These are phyloP conservation scores for Lactifluus volemus DNA, from an alignment of 768 basidiomycete species.

Conservation along the genomic window DNA sequence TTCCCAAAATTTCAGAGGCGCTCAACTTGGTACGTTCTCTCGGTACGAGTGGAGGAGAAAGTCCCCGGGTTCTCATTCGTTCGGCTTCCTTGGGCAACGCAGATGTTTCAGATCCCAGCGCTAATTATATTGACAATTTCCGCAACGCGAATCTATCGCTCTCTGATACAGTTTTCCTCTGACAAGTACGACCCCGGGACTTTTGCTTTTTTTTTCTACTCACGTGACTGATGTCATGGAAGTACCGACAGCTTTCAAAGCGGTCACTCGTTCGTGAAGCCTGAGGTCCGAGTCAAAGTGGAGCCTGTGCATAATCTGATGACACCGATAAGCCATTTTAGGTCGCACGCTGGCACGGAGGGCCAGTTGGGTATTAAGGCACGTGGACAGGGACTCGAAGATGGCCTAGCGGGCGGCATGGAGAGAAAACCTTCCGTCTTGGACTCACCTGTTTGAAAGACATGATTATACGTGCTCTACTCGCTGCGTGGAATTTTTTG, in stretches of 20 bases:
- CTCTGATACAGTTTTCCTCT: background rate
- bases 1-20: background rate
- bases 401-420: background rate
- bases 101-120: background rate
- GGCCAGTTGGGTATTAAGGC: background rate
- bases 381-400: background rate
- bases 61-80: background rate
- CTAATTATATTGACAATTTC: background rate
- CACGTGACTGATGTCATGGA: background rate
- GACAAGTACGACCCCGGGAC: background rate
- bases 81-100: background rate
- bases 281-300: background rate
- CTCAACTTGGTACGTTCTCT: background rate
- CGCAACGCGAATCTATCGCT: slow-evolving; percentile 9
- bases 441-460: too few species aligned
- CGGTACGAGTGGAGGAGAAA: background rate
- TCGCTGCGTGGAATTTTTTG: too few species aligned
- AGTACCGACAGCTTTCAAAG: background rate
- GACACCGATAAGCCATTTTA: background rate
- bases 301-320: background rate
- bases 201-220: background rate
- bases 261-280: background rate
- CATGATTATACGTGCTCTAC: too few species aligned
- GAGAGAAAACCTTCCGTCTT: too few species aligned
- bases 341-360: background rate